These are phyloP conservation scores for Crithidia thermophila DNA, from an alignment of 208 protist genomes.

Conservation along the genomic window DNA sequence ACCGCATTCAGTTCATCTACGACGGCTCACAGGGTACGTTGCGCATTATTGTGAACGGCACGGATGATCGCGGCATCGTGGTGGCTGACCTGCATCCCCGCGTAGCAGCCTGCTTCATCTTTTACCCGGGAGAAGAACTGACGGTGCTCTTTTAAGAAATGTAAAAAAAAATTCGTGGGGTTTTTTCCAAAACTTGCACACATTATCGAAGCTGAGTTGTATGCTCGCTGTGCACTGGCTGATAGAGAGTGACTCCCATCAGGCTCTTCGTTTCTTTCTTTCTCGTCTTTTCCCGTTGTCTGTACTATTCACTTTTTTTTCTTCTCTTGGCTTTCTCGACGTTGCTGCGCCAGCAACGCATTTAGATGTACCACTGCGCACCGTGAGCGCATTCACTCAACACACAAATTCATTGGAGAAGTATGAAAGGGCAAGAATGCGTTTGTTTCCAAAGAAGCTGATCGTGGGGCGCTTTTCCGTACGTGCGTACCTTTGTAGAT, in stretches of 20 bases:
- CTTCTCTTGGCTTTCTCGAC: background rate
- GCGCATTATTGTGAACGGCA: slow-evolving; percentile 55
- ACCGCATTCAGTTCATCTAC: slow-evolving; percentile 66
- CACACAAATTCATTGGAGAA: no score
- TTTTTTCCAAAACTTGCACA: background rate
- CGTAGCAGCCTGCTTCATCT: slow-evolving; percentile 82
- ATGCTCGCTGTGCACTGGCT: background rate
- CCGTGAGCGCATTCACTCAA: background rate
- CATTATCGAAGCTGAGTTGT: background rate
- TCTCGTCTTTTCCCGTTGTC: background rate
- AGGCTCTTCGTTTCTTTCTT: slow-evolving; percentile 3
- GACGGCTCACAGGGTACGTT: slow-evolving; percentile 44
- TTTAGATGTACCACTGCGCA: background rate
- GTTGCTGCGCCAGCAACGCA: background rate
- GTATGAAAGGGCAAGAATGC: no score
- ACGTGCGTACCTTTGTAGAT: no score
- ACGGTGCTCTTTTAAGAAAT: slow-evolving; percentile 51
- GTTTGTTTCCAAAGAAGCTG: no score
- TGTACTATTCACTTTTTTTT: slow-evolving; percentile 11
- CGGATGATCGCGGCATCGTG: slow-evolving; percentile 51
- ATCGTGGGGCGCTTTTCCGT: no score
- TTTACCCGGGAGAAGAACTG: slow-evolving; percentile 78
- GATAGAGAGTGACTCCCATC: background rate
- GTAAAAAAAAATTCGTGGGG: background rate
- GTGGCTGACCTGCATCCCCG: slow-evolving; percentile 51